phyloP scores from a whole-genome alignment of 192 early-diverging fungal genomes.

The Linderina pennispora region DNA sequence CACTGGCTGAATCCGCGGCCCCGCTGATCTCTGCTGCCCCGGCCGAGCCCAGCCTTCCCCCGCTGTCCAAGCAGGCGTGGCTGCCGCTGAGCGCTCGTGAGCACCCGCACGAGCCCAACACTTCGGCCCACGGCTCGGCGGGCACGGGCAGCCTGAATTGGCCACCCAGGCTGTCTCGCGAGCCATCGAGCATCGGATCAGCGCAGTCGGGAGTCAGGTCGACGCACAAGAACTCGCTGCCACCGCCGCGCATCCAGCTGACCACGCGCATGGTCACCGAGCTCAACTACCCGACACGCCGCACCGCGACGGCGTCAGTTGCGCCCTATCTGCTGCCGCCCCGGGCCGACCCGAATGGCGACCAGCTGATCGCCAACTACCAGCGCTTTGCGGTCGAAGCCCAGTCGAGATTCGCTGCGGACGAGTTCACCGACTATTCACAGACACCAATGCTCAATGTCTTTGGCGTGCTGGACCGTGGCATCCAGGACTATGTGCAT shows the following conservation, averaged over 20 bases:
- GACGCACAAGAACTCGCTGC: slow-evolving; percentile 33
- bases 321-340: not conserved
- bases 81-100: too few species aligned
- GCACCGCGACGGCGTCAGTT: slow-evolving; percentile 2
- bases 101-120: too few species aligned
- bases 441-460: slow-evolving; percentile 74
- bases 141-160: too few species aligned
- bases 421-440: slow-evolving; percentile 56
- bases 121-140: too few species aligned
- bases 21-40: too few species aligned
- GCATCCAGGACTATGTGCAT: slow-evolving; percentile 60
- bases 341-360: slow-evolving; percentile 1
- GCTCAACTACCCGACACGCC: slow-evolving; percentile 30
- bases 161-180: not conserved
- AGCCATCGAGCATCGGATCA: too few species aligned
- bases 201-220: too few species aligned
- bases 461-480: slow-evolving; percentile 65
- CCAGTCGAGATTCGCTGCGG: slow-evolving; percentile 36
- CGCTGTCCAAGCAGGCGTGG: too few species aligned
- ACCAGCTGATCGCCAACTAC: slow-evolving; percentile 34
- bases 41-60: too few species aligned
- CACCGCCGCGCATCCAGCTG: slow-evolving; percentile 11
- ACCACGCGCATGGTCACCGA: slow-evolving; percentile 25
- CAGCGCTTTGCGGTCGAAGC: slow-evolving; percentile 36
- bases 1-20: too few species aligned